A percentile compares a stretch with the other conserved stretches of the same genome.
These are phyloP conservation scores for Cercophora newfieldiana DNA, from an alignment of 495 filamentous ascomycete genomes.

Conservation along the genomic window DNA sequence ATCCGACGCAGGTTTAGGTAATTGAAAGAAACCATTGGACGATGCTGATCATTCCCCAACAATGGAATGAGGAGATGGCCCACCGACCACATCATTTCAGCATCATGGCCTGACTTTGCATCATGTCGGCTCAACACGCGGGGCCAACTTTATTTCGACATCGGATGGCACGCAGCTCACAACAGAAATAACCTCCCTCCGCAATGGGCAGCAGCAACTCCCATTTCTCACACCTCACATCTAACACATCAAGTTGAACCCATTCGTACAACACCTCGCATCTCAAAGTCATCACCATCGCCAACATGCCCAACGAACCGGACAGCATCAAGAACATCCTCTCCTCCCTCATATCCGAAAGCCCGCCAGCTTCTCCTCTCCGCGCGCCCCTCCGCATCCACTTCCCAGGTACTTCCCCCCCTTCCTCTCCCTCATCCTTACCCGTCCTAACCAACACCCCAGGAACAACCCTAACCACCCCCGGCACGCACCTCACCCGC, in stretches of 20 bases:
- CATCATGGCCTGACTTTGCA: slow-evolving; percentile 5
- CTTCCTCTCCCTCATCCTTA: not conserved
- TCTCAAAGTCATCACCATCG: not conserved
- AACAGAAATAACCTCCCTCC: not conserved
- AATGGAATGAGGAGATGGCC: not conserved
- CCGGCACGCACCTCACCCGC: slow-evolving; percentile 22
- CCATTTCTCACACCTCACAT: not conserved
- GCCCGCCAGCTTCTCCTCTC: slow-evolving; percentile 1
- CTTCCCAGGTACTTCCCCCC: slow-evolving; percentile 18
- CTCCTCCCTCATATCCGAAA: slow-evolving; percentile 17
- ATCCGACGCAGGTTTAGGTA: not conserved
- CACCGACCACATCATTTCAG: not conserved
- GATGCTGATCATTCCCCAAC: not conserved
- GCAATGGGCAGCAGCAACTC: too few relatives aligned
- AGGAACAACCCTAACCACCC: slow-evolving; percentile 19
- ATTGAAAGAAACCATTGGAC: slow-evolving; percentile 4
- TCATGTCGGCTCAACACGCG: not conserved
- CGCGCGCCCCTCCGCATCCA: slow-evolving; percentile 29
- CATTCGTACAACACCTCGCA: too few relatives aligned
- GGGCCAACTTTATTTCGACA: not conserved
- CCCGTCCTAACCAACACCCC: slow-evolving; percentile 29
- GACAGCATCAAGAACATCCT: slow-evolving; percentile 20
- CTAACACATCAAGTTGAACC: slow-evolving; percentile 17
- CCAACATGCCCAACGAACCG: slow-evolving; percentile 27
- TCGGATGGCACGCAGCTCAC: not conserved